A percentile compares a stretch with the other conserved stretches of the same genome.
These are phyloP conservation scores for Arachis stenosperma DNA, from an alignment of 306 rosid species.

Conservation along the genomic window DNA sequence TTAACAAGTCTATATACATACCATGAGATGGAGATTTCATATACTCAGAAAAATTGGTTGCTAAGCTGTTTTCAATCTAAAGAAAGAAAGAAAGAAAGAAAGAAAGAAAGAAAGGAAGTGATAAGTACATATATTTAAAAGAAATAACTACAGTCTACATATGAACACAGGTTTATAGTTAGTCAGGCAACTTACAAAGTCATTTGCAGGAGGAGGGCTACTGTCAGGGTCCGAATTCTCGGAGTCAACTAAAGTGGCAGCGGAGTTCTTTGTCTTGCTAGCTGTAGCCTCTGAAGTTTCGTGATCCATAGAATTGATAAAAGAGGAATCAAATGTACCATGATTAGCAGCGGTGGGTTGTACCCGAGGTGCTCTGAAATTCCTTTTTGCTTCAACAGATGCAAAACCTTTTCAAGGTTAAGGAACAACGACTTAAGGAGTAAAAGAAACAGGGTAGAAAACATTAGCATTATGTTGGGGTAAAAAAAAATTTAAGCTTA, in stretches of 20 bases:
- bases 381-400: constrained; percentile 89
- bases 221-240: constrained; percentile 35
- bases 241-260: constrained; percentile 39
- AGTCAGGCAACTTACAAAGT: constrained; percentile 46
- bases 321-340: constrained; percentile 47
- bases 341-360: constrained; percentile 61
- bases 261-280: constrained; percentile 42
- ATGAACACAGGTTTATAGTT: constrained; percentile 24
- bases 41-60: constrained; percentile 44
- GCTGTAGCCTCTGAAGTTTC: constrained; percentile 43
- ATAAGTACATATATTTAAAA: not conserved
- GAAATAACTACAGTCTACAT: not conserved
- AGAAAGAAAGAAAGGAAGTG: constrained; percentile 10
- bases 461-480: not conserved
- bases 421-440: constrained; percentile 49
- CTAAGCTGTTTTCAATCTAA: constrained; percentile 50
- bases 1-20: constrained; percentile 42
- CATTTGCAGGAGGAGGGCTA: constrained; percentile 46
- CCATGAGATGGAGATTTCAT: constrained; percentile 52
- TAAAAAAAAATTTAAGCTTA: constrained; percentile 19
- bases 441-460: constrained; percentile 19
- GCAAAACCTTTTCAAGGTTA: constrained; percentile 84
- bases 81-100: constrained; percentile 27
- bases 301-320: constrained; percentile 46
- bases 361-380: constrained; percentile 77